Percentiles rank a stretch among this genome's conserved stretches.
These are phyloP conservation scores for Kwoniella bestiolae DNA, from an alignment of 768 basidiomycete genomes.

Conservation along the genomic window DNA sequence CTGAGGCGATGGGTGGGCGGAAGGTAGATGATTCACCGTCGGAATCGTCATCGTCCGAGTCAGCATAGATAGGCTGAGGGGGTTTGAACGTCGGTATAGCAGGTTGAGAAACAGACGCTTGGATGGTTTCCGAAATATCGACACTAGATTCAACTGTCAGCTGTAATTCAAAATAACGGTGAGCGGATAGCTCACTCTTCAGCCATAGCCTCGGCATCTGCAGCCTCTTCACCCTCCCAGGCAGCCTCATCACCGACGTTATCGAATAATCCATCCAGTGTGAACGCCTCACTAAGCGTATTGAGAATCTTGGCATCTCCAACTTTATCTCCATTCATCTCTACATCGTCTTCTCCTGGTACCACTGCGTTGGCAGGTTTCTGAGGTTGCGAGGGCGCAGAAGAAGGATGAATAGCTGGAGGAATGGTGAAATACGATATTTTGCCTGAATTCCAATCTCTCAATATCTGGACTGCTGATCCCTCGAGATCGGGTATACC, in stretches of 20 bases:
- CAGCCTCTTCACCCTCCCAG: conserved; percentile 60
- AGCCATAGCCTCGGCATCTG: conserved; percentile 31
- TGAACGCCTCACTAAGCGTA: conserved; percentile 76
- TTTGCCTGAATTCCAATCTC: conserved; percentile 95
- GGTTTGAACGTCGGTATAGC: not conserved
- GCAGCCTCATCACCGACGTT: conserved; percentile 82
- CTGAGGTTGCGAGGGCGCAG: conserved; percentile 63
- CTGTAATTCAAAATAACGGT: not conserved
- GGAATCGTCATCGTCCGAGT: conserved; percentile 22
- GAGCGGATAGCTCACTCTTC: conserved; percentile 31
- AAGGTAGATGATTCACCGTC: conserved; percentile 15
- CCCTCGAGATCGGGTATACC: conserved; percentile 86
- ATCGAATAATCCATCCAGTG: conserved; percentile 77
- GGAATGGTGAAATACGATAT: conserved; percentile 86
- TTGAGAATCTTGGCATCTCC: conserved; percentile 79
- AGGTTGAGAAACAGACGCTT: not conserved
- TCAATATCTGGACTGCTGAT: conserved; percentile 78
- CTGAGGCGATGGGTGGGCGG: conserved; percentile 4
- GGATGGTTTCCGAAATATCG: not conserved
- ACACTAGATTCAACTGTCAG: not conserved
- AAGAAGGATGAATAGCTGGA: conserved; percentile 76
- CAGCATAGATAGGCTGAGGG: not conserved
- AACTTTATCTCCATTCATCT: conserved; percentile 74
- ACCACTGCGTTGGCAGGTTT: conserved; percentile 49
- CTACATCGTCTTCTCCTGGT: conserved; percentile 61